Base-by-base conservation (phyloP, 345 rosid genomes). In the Brassica cretica region DNA sequence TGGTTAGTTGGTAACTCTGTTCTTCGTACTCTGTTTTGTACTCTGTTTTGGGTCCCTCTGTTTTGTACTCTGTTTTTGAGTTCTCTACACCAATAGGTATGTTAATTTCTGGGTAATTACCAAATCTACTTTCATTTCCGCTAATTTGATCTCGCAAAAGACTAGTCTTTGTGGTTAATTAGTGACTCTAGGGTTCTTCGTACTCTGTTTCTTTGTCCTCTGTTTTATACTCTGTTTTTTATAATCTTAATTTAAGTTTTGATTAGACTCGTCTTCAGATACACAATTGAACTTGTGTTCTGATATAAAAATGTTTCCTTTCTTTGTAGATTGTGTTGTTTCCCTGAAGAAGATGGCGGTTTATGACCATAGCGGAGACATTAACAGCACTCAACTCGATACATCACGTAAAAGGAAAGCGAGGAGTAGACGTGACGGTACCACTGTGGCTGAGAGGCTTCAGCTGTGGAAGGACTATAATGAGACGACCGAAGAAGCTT, bases 401-500 rank as follows among this genome's bases (percentile, higher is more conserved):
- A 39, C 80, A 27, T 37, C 66, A 19, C 85, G 82, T 84, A 90
- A 89, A 69, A 88, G 94, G 81, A 92, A 82, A 18, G 79, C 84
- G 0, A 82, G 87, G 25, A 72, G 79, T 73, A 83, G 89, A 44
- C 70, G 86, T 16, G 87, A 80, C 0, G 88, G 89, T 5, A 62
- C 72, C 6, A 78, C 82, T 5, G 89, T 92, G 8, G 85, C 86
- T 0, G 91, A 86, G 82, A 89, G 85, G 0, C 71, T 92, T 4
- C 72, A 84, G 29, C 71, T 59, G 62, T 92, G 97, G 97, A 88
- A 84, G 72, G 86, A 88, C 30, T 76, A 85, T 33, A 88, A 90
- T 63, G 72, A 84, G 1, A 55, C 24, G 44, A 49, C 81, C 0
- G 87, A 44, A 35, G 86, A 21, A 19, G 83, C 55, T 19, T 4